Base-by-base conservation (phyloP, 805 yeast genomes). In the baker's yeast (Saccharomyces cerevisiae) region DNA sequence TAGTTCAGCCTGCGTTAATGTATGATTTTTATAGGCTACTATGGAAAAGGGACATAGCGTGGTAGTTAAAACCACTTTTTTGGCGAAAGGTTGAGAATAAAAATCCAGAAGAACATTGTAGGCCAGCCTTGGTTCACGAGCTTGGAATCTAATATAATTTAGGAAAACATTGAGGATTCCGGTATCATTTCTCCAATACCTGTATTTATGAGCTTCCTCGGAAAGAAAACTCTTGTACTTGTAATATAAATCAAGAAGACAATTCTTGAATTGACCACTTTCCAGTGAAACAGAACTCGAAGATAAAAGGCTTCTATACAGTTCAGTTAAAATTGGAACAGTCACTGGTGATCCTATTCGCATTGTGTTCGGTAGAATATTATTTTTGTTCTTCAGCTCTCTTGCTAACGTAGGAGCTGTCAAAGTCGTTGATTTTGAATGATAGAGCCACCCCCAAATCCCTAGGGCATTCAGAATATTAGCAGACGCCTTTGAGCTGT, bases 391-490 rank as follows among this genome's bases (percentile, higher is more conserved):
- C 1, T 41, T 28, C 1, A 50, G 24, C 46, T 61, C 63, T 29
- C 53, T 51, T 13, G 21, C 32, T 13, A 60, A 41, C n/a, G 50
- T 47, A 3, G 52, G 24, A 4, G 52, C 32, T 3, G 56, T 17
- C 30, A 64, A 41, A 22, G 47, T 46, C 8, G 41, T 46, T n/a
- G 57, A 49, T 9, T 57, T 50, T 6, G 52, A 49, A 51, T 65
- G 66, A 43, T 61, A 63, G 3, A 61, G 53, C n/a, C 62, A 51
- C 9, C 65, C 54, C 69, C 69, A 65, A 11, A 69, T 8, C 0
- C 71, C 70, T 9, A 69, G 51, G 1, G 63, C 54, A 51, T 69
- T 69, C 36, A 69, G 30, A 13, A 67, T 31, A 4, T n/a, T 32
- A 6, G 55, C 53, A 10, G 65, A 57, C 10, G 46, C 32, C 3